Percentiles rank a stretch among this genome's conserved stretches.
phyloP scores from a whole-genome alignment of 2,329 filamentous ascomycete genomes.

The Verticillium klebahnii region DNA sequence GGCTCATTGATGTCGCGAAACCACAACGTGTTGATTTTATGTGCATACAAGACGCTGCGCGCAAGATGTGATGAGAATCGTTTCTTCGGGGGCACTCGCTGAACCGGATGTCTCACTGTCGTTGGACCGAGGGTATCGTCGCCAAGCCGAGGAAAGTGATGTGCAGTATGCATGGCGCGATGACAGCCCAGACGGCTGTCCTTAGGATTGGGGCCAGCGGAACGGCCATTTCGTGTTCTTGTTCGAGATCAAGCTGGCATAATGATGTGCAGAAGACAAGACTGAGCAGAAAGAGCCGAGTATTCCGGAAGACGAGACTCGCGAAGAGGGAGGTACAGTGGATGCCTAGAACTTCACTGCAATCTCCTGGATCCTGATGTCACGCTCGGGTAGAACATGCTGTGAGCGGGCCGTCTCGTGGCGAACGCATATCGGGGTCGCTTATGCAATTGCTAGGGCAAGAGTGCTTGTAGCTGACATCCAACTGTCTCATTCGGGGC shows the following conservation, averaged over 20 bases:
- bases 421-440: too few relatives aligned
- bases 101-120: slow-evolving; percentile 60
- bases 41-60: slow-evolving; percentile 72
- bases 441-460: too few relatives aligned
- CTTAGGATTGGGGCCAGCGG: slow-evolving; percentile 23
- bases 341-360: not conserved
- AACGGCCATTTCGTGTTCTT: not conserved
- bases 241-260: not conserved
- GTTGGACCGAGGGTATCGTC: slow-evolving; percentile 67
- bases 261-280: not conserved
- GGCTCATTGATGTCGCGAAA: slow-evolving; percentile 72
- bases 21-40: slow-evolving; percentile 69
- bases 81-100: not conserved
- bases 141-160: slow-evolving; percentile 59
- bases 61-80: not conserved
- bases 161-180: slow-evolving; percentile 60
- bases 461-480: too few relatives aligned
- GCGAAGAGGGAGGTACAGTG: not conserved
- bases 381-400: not conserved
- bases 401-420: not conserved
- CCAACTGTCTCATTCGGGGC: too few relatives aligned
- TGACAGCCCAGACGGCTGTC: slow-evolving; percentile 47
- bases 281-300: not conserved
- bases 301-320: not conserved
- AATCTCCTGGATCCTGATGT: not conserved